Conservation (phyloP, 1,284 basidiomycete genomes). For the Peniophora sp. region DNA sequence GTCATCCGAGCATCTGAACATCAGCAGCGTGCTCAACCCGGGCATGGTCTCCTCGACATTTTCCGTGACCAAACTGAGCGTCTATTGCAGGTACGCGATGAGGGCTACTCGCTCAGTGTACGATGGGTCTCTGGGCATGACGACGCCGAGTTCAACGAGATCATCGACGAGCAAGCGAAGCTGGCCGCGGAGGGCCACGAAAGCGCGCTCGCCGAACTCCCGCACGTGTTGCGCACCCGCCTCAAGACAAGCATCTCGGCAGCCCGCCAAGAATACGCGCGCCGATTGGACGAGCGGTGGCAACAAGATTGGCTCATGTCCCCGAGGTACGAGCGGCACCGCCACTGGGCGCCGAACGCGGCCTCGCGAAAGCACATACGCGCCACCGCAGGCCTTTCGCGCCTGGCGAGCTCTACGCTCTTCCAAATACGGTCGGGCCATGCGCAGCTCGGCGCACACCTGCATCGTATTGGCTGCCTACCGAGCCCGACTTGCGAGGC, state of each 20-base stretch:
- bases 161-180: constrained; percentile 1
- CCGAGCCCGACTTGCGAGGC: constrained; percentile 15
- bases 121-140: constrained; percentile 5
- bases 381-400: constrained; percentile 1
- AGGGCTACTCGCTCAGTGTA: background rate
- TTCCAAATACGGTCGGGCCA: constrained; percentile 22
- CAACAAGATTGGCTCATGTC: background rate
- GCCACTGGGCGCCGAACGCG: background rate
- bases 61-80: background rate
- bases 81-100: background rate
- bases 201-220: background rate
- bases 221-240: background rate
- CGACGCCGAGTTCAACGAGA: background rate
- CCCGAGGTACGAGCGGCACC: background rate
- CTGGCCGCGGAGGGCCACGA: background rate
- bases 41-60: background rate
- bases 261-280: background rate
- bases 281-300: background rate
- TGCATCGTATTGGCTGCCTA: constrained; percentile 13
- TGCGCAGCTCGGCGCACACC: constrained; percentile 17
- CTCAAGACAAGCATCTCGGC: background rate
- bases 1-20: background rate
- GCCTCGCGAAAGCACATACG: constrained; percentile 1
- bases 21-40: background rate
- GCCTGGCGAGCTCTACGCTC: constrained; percentile 12